These are phyloP conservation scores for Fusarium floridanum DNA, from an alignment of 2,329 filamentous ascomycete species.

Conservation along the genomic window DNA sequence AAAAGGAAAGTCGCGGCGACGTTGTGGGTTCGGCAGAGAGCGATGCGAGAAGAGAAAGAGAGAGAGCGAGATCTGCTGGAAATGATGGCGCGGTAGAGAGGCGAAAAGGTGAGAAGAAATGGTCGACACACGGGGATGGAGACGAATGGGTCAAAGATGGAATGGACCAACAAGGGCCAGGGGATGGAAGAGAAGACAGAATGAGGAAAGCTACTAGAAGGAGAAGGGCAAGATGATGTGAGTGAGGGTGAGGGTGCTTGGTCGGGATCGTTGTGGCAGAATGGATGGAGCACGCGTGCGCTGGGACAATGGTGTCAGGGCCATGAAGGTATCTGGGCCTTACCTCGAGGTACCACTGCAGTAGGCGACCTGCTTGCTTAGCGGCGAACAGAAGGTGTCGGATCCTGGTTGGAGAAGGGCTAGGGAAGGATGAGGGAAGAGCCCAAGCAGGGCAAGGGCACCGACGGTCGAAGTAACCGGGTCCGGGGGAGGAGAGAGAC, in stretches of 20 bases:
- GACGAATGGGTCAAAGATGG: conserved; percentile 36
- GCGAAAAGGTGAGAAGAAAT: conserved; percentile 22
- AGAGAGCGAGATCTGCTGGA: conserved; percentile 22
- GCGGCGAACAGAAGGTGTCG: conserved; percentile 39
- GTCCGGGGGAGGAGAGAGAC: conserved; percentile 39
- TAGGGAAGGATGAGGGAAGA: conserved; percentile 41
- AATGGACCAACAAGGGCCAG: conserved; percentile 31
- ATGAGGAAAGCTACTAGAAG: conserved; percentile 28
- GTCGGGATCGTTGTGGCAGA: conserved; percentile 31
- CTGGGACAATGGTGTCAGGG: conserved; percentile 44
- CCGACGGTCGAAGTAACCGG: conserved; percentile 41
- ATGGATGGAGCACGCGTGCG: conserved; percentile 38
- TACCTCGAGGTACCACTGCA: conserved; percentile 40
- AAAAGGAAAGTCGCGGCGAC: conserved; percentile 9
- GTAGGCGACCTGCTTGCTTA: conserved; percentile 35
- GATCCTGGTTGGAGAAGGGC: conserved; percentile 42
- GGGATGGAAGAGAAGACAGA: conserved; percentile 37
- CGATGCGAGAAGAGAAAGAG: conserved; percentile 22
- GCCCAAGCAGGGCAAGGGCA: conserved; percentile 34
- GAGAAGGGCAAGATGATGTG: conserved; percentile 30
- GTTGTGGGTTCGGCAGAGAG: conserved; percentile 15
- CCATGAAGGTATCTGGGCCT: conserved; percentile 40
- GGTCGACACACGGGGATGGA: conserved; percentile 35
- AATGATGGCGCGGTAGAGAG: conserved; percentile 34
- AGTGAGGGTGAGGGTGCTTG: conserved; percentile 32